These are phyloP conservation scores for Marasmius sp. DNA, from an alignment of 1,284 basidiomycete species.

Conservation along the genomic window DNA sequence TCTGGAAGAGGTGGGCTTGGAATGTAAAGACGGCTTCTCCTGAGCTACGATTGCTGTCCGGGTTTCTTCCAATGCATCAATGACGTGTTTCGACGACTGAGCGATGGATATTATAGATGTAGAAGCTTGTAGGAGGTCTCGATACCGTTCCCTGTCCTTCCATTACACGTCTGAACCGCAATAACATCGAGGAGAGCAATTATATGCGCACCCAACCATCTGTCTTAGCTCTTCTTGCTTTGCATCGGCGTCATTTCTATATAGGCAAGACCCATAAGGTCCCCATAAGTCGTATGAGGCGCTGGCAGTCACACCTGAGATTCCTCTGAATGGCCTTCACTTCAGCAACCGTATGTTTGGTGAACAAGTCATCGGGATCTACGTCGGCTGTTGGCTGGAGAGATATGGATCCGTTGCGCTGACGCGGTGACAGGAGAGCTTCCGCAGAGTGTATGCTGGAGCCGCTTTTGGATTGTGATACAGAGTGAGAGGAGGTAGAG, in stretches of 20 bases:
- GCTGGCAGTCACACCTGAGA: constrained; percentile 51
- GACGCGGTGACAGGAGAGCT: too few relatives aligned
- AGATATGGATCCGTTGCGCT: too few relatives aligned
- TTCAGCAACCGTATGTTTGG: constrained; percentile 71
- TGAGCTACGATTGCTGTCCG: constrained; percentile 51
- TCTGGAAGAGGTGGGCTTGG: constrained; percentile 38
- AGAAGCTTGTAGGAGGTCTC: constrained; percentile 89
- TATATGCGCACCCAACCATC: constrained; percentile 87
- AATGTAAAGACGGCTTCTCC: constrained; percentile 36
- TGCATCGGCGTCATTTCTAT: constrained; percentile 81
- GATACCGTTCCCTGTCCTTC: constrained; percentile 88
- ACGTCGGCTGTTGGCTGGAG: constrained; percentile 29
- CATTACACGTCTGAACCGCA: constrained; percentile 37
- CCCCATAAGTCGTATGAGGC: background rate
- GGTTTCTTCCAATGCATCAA: constrained; percentile 60
- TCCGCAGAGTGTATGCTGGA: background rate
- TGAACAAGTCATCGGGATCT: constrained; percentile 83
- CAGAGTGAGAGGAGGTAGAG: background rate
- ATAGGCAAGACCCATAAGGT: constrained; percentile 4
- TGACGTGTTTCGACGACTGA: constrained; percentile 61
- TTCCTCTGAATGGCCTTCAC: constrained; percentile 72
- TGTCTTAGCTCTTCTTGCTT: constrained; percentile 90
- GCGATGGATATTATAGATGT: constrained; percentile 82
- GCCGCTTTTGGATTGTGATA: background rate
- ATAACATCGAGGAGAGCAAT: constrained; percentile 3